Base-by-base conservation (phyloP, 768 basidiomycete genomes). In the Mycena rebaudengoi region DNA sequence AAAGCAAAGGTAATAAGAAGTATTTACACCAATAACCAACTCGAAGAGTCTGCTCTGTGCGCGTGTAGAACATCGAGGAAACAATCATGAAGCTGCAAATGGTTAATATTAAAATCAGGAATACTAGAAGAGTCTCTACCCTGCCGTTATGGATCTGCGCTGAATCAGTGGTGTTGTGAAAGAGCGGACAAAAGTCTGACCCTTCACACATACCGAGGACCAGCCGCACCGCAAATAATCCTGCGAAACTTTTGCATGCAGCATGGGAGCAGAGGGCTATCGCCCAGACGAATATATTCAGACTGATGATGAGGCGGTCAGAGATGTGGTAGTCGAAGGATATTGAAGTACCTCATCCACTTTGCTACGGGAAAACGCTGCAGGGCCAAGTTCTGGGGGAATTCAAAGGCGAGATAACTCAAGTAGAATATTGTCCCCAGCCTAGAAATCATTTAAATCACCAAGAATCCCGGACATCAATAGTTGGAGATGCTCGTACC, bases 401-500 rank as follows among this genome's bases (percentile, higher is more conserved):
- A 90, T 69, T 91, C 89, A 65, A 92, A 91, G 10, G 80, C 68
- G 12, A 92, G 82, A 68, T 91, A 91, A 69, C 87, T 85, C 50
- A 92, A 71, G 68, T 91, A 92, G 72, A 91, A 91, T 35, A 91
- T 84, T 5, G 90, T 91, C 14, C 91, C 90, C 8, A 92, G 85
- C 91, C 90, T 90, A 5, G 49, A n/a, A n/a, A n/a, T n/a, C n/a
- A n/a, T n/a, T n/a, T n/a, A n/a, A n/a, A n/a, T n/a, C n/a, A 11
- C 39, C 12, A 28, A 20, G 48, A 11, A 12, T 25, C 32, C n/a
- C n/a, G n/a, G 50, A 30, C 21, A 23, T 66, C 28, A 30, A 46
- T 11, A 43, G 26, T 8, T 18, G 5, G 11, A 23, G n/a, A 10
- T 8, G n/a, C 7, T 23, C 26, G 16, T 7, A 52, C 59, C 60